phyloP scores from a whole-genome alignment of 441 rosid genomes.

The Gossypium lobatum region DNA sequence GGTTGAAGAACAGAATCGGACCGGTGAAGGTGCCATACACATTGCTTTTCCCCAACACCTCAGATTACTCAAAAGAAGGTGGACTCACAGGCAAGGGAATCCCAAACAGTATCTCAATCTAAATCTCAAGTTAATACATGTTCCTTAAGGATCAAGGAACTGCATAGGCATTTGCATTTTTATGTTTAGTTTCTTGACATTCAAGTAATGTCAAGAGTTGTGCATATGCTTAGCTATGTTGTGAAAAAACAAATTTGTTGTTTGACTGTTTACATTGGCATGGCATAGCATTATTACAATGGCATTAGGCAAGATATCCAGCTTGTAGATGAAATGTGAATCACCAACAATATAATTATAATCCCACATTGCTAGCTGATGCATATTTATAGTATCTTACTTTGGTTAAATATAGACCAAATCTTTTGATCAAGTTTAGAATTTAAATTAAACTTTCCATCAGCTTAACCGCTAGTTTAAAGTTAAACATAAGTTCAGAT shows the following conservation, averaged over 20 bases:
- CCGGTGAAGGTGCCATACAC: constrained; percentile 72
- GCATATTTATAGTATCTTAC: too few species aligned
- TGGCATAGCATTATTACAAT: neutral
- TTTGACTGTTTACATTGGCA: neutral
- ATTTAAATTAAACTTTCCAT: too few species aligned
- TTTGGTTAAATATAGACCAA: neutral
- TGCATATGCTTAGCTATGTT: neutral
- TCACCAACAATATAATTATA: neutral
- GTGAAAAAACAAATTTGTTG: neutral
- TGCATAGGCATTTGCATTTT: neutral
- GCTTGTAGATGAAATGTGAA: too few species aligned
- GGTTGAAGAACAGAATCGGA: constrained; percentile 67
- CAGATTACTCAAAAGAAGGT: constrained; percentile 47
- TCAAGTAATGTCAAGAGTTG: neutral
- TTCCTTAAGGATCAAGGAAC: too few species aligned
- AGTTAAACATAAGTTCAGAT: too few species aligned
- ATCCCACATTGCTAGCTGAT: neutral
- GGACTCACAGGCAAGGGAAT: constrained; percentile 83
- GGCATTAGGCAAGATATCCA: too few species aligned
- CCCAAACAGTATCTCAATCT: constrained; percentile 79
- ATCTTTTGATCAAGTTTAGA: neutral
- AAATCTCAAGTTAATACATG: neutral
- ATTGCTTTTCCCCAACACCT: constrained; percentile 58
- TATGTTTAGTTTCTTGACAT: neutral
- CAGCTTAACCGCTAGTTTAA: too few species aligned